Percentiles rank a stretch among this genome's conserved stretches.
phyloP scores from a whole-genome alignment of 306 rosid species.

The Luffa aegyptiaca region DNA sequence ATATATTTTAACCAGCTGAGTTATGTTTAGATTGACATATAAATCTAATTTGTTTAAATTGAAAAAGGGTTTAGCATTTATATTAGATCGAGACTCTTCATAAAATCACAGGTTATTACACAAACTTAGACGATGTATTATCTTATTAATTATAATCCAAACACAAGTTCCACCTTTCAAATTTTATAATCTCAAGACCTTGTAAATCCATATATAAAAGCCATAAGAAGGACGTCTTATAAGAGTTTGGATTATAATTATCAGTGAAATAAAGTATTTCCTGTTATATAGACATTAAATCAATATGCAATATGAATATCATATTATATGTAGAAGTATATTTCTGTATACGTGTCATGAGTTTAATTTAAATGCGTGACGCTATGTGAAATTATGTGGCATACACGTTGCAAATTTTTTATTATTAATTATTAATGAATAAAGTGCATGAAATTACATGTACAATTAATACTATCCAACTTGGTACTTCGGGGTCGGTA shows the following conservation, averaged over 20 bases:
- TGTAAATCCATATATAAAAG: not conserved
- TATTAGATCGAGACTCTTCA: too few relatives aligned
- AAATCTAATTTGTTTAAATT: too few relatives aligned
- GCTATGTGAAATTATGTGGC: not conserved
- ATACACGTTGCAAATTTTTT: not conserved
- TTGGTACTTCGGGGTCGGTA: not conserved
- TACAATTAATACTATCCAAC: not conserved
- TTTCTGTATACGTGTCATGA: not conserved
- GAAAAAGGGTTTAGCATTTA: too few relatives aligned
- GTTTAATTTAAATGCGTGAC: conserved; percentile 6
- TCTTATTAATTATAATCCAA: too few relatives aligned
- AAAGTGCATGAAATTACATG: not conserved
- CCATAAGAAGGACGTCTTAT: not conserved
- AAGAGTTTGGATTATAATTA: not conserved
- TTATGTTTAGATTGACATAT: too few relatives aligned
- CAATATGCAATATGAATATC: not conserved
- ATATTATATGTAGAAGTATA: not conserved
- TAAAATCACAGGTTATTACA: too few relatives aligned
- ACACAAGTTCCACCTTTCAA: too few relatives aligned
- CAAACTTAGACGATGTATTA: too few relatives aligned
- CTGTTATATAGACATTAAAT: not conserved
- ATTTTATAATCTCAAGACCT: too few relatives aligned
- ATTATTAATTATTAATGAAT: not conserved
- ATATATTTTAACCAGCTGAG: too few relatives aligned
- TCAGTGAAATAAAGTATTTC: too few relatives aligned